phyloP scores from a whole-genome alignment of 179 eudicot species.

The Silene coronaria region DNA sequence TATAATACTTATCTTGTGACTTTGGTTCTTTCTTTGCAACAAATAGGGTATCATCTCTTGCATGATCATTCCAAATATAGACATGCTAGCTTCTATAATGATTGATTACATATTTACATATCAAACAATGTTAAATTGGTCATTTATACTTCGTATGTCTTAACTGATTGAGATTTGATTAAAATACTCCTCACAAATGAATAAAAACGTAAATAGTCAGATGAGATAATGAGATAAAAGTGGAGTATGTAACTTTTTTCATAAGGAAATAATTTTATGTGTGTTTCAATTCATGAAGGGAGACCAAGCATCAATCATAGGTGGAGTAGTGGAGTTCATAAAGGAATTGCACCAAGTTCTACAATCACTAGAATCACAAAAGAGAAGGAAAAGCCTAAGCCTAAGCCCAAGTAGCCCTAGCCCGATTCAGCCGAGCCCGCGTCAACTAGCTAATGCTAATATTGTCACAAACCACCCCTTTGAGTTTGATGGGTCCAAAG shows the following conservation, averaged over 20 bases:
- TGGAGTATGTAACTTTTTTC: no score
- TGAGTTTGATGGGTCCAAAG: slow-evolving; percentile 40
- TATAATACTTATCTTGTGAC: no score
- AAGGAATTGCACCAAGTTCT: slow-evolving; percentile 88
- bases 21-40: no score
- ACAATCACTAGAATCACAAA: slow-evolving; percentile 72
- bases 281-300: slow-evolving; percentile 37
- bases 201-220: no score
- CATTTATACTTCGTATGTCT: no score
- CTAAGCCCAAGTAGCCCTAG: slow-evolving; percentile 37
- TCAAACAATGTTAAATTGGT: no score
- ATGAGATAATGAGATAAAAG: no score
- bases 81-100: no score
- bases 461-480: slow-evolving; percentile 20
- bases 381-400: slow-evolving; percentile 76
- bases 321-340: slow-evolving; percentile 57
- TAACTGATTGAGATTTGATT: neutral
- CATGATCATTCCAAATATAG: no score
- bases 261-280: neutral
- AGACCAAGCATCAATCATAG: slow-evolving; percentile 91
- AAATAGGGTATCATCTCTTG: no score
- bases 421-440: slow-evolving; percentile 40
- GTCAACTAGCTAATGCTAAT: slow-evolving; percentile 26
- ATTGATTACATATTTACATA: no score
- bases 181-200: neutral